Percentiles rank a stretch among this genome's conserved stretches.
phyloP scores from a whole-genome alignment of 345 rosid genomes.

The Gossypium bickii region DNA sequence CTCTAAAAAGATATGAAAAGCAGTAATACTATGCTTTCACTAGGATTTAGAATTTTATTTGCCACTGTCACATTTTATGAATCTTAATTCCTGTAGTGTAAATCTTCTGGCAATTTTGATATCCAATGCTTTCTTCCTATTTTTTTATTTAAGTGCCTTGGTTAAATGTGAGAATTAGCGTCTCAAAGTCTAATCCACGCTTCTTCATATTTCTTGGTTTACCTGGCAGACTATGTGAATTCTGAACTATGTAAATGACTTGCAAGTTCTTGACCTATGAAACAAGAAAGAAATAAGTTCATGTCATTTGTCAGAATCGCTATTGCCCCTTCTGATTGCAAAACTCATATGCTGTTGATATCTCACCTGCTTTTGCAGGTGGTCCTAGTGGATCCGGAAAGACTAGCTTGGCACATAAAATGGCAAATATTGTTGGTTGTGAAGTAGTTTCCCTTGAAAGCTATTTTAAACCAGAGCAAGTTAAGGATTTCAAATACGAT shows the following conservation, averaged over 20 bases:
- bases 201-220: not conserved
- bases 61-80: not conserved
- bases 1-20: not conserved
- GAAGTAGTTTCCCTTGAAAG: constrained; percentile 98
- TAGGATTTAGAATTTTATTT: not conserved
- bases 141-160: not conserved
- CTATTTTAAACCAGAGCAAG: constrained; percentile 82
- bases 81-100: not conserved
- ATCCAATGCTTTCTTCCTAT: not conserved
- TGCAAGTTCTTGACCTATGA: not conserved
- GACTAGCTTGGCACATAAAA: constrained; percentile 98
- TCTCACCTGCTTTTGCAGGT: constrained; percentile 47
- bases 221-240: not conserved
- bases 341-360: not conserved
- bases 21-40: not conserved
- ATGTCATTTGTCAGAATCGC: not conserved
- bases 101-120: not conserved
- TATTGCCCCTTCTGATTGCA: not conserved
- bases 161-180: not conserved
- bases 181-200: not conserved
- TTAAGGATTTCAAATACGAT: constrained; percentile 85
- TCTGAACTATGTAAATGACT: not conserved
- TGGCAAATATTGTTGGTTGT: constrained; percentile 99
- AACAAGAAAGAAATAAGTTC: not conserved
- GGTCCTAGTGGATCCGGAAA: constrained; percentile 99